These are phyloP conservation scores for Tranzscheliella williamsii DNA, from an alignment of 1,284 basidiomycete genomes.

Conservation along the genomic window DNA sequence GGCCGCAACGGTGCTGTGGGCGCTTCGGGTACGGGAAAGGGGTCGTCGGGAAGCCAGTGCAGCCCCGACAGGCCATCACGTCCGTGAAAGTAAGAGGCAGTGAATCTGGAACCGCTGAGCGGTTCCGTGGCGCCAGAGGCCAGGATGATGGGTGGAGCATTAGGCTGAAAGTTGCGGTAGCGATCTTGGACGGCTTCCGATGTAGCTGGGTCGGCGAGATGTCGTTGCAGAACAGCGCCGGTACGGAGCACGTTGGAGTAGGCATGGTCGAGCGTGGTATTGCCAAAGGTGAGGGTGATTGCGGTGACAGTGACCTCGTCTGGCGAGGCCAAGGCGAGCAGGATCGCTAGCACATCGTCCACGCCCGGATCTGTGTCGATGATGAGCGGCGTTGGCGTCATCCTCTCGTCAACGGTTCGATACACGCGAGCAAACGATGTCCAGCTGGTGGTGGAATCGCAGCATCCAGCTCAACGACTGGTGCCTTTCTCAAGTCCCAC, in stretches of 20 bases:
- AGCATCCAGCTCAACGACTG: no score
- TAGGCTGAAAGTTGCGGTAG: constrained; percentile 16
- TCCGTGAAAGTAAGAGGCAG: constrained; percentile 75
- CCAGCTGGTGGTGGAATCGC: no score
- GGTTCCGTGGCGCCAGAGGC: constrained; percentile 64
- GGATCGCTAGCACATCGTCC: constrained; percentile 80
- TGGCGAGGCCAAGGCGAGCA: constrained; percentile 56
- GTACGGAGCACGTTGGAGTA: constrained; percentile 66
- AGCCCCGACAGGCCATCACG: constrained; percentile 55
- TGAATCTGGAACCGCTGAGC: constrained; percentile 74
- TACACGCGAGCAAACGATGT: no score
- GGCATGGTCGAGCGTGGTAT: constrained; percentile 62
- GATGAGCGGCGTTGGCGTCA: constrained; percentile 25
- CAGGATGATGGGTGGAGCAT: constrained; percentile 26
- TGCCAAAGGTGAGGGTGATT: constrained; percentile 69
- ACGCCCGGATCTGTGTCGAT: constrained; percentile 69
- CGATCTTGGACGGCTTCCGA: constrained; percentile 60
- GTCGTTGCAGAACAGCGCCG: constrained; percentile 72
- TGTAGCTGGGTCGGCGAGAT: constrained; percentile 68
- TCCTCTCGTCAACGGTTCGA: no score
- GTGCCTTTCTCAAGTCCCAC: no score
- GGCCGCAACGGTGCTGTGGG: constrained; percentile 60
- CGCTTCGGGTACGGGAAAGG: constrained; percentile 39
- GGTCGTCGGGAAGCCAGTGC: constrained; percentile 38
- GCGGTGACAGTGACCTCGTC: constrained; percentile 62